Base-by-base conservation (phyloP, 1,284 basidiomycete species). In the Cryptococcus amylolentus region DNA sequence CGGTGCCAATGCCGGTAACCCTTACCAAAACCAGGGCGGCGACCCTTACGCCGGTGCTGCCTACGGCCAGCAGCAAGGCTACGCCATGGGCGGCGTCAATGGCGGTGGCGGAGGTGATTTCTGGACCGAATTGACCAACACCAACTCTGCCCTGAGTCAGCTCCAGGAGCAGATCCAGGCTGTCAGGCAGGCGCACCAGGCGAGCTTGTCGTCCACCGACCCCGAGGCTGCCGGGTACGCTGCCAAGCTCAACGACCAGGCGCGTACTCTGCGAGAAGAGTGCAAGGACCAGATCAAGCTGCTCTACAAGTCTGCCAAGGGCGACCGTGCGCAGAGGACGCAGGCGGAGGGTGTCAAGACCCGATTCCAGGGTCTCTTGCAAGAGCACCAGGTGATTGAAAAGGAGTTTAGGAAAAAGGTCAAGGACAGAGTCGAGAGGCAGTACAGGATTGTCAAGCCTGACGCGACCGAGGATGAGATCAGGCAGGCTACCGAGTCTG, bases 381-480 rank as follows among this genome's bases (percentile, higher is more conserved):
- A 82, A 62, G 77, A 81, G 62, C 82, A 83, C 70, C 92, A 97
- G 79, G 84, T 85, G 42, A 91, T 96, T 26, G 96, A 99, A 79
- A 88, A 93, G 77, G 87, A 91, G 71, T 91, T 89, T 76, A 86
- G 95, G 57, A 83, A 88, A 65, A 94, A 91, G 80, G 93, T 96
- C 79, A 91, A 91, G 78, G 90, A 94, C 75, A 83, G 93, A 46
- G 86, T 95, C 81, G 94, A 95, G 80, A 84, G 96, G 62, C 96
- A 98, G 79, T 95, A 88, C 81, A 91, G 88, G 79, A 98, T 98
- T 66, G 91, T 94, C 56, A 95, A 96, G 79, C 91, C 91, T 7
- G 86, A 93, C 69, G 92, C 92, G 3, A 88, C 90, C 14, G 83
- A 84, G 4, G 86, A 91, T 56, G 92, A 97, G 75, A 81, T 97